Evolutionary conservation across 371 early-diverging fungal species (phyloP).

Genomic region (Mortierella sp.): DNA sequence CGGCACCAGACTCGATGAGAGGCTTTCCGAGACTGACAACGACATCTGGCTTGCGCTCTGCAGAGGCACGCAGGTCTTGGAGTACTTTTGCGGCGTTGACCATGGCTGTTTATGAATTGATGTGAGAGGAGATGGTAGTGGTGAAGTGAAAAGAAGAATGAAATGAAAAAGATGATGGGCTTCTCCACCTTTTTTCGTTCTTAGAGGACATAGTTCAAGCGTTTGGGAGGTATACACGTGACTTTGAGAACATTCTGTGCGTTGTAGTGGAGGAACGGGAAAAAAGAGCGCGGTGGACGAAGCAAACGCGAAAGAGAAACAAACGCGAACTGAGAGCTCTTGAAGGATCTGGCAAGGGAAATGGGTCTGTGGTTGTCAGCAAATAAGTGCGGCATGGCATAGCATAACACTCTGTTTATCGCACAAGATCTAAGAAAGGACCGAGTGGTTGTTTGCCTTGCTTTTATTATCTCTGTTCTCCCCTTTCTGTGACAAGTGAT

Average conservation of each 20-base stretch:
- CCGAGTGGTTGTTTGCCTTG: neutral
- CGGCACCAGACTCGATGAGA: constrained; percentile 43
- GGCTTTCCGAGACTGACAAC: constrained; percentile 59
- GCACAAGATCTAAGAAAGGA: neutral
- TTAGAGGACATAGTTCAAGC: neutral
- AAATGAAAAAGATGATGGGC: neutral
- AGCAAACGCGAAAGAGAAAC: too few species aligned
- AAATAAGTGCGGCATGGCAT: neutral
- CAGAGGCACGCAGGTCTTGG: constrained; percentile 60
- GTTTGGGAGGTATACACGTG: neutral
- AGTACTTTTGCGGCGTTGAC: constrained; percentile 59
- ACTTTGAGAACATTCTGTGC: neutral
- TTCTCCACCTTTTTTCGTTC: neutral
- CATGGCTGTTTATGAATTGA: constrained; percentile 19
- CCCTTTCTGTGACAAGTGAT: neutral
- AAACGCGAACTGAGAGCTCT: neutral
- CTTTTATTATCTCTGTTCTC: neutral
- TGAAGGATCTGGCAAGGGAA: neutral
- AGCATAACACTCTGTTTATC: too few species aligned
- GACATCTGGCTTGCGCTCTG: constrained; percentile 60
- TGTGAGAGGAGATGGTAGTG: neutral
- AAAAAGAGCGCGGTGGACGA: neutral
- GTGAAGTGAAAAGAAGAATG: neutral
- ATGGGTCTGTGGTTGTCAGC: neutral
- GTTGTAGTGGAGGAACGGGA: neutral